Conservation (phyloP, 257 asterid species). For the Lycium barbarum region DNA sequence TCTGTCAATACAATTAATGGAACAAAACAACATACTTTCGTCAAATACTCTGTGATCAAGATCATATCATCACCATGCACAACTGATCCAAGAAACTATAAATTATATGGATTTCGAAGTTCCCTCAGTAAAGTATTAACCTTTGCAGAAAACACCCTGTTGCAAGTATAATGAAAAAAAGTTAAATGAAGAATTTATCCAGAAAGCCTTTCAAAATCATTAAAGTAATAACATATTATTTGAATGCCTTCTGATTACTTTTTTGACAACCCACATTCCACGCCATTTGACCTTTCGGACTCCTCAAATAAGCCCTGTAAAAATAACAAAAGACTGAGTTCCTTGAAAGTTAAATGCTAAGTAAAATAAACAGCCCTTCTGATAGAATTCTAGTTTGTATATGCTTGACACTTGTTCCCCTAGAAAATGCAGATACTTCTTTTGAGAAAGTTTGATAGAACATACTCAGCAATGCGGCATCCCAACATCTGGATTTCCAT, state of each 20-base stretch:
- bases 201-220: background rate
- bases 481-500: background rate
- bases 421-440: too few relatives aligned
- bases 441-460: too few relatives aligned
- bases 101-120: slow-evolving; percentile 67
- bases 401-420: too few relatives aligned
- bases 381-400: too few relatives aligned
- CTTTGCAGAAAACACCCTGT: slow-evolving; percentile 63
- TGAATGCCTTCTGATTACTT: slow-evolving; percentile 51
- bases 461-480: too few relatives aligned
- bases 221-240: slow-evolving; percentile 28
- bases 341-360: background rate
- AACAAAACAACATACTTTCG: slow-evolving; percentile 47
- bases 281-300: slow-evolving; percentile 69
- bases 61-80: slow-evolving; percentile 68
- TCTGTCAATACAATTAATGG: background rate
- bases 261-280: slow-evolving; percentile 72
- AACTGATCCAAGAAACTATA: slow-evolving; percentile 71
- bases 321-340: background rate
- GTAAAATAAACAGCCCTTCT: background rate
- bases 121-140: slow-evolving; percentile 60
- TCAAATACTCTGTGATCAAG: slow-evolving; percentile 58
- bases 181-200: background rate
- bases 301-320: slow-evolving; percentile 55
- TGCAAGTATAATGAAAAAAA: slow-evolving; percentile 29